Percentiles rank a stretch among this genome's conserved stretches.
Conservation (phyloP, 2,329 filamentous ascomycete genomes). For the Magnaporthiopsis rhizophila region DNA sequence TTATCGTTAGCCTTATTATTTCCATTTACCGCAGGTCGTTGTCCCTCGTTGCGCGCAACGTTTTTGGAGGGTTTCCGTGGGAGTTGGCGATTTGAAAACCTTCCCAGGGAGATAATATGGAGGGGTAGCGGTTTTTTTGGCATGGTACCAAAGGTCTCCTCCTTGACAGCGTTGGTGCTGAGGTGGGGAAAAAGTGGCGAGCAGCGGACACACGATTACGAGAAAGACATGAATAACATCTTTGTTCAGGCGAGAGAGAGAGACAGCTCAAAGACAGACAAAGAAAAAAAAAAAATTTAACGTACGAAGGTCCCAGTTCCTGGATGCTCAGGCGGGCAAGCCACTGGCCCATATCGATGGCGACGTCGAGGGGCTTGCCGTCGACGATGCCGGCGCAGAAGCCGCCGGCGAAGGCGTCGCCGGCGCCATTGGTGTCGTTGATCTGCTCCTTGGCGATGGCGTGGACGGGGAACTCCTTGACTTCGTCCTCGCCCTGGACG, state of each 20-base stretch:
- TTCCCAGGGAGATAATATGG: neutral
- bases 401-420: constrained; percentile 93
- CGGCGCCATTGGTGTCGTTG: constrained; percentile 93
- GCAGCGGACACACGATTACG: too few relatives aligned
- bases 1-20: neutral
- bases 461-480: constrained; percentile 75
- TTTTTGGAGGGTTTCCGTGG: neutral
- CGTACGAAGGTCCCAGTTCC: constrained; percentile 92
- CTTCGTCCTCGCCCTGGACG: constrained; percentile 58
- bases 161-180: neutral
- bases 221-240: neutral
- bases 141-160: neutral
- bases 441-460: constrained; percentile 71
- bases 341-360: constrained; percentile 93
- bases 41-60: neutral
- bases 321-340: constrained; percentile 88
- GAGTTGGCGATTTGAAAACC: neutral
- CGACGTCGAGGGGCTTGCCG: constrained; percentile 69
- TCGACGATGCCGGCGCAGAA: constrained; percentile 84
- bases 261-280: neutral
- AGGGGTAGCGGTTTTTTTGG: neutral
- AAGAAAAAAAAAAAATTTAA: constrained; percentile 21
- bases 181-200: neutral
- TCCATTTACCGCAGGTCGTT: neutral
- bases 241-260: neutral